A percentile compares a stretch with the other conserved stretches of the same genome.
Evolutionary conservation across 306 rosid genomes (phyloP).

Genomic region (Trichosanthes truncata): DNA sequence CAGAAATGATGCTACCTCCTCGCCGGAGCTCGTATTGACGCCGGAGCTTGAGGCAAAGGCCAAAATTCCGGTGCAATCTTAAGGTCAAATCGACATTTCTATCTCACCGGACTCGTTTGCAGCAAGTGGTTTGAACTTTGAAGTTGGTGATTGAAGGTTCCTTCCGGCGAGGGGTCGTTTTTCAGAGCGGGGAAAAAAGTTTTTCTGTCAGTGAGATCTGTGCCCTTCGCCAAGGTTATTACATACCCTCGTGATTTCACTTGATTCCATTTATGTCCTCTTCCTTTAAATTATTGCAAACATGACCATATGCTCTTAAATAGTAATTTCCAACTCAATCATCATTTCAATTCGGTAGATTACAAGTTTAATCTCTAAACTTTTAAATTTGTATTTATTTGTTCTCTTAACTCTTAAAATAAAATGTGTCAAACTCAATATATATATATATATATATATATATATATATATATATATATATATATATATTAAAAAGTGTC

Average conservation of each 20-base stretch:
- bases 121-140: not conserved
- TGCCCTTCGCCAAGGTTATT: not conserved
- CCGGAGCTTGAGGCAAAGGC: not conserved
- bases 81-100: not conserved
- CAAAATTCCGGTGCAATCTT: not conserved
- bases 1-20: not conserved
- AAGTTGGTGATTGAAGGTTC: not conserved
- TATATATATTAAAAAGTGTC: too few relatives aligned
- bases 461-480: too few relatives aligned
- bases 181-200: not conserved
- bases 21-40: not conserved
- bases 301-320: not conserved
- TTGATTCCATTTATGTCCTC: constrained; percentile 16
- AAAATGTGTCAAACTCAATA: too few relatives aligned
- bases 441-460: too few relatives aligned
- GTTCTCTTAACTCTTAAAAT: too few relatives aligned
- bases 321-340: not conserved
- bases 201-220: not conserved
- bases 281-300: not conserved
- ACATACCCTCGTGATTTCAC: constrained; percentile 12
- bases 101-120: not conserved
- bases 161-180: constrained; percentile 8
- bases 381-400: too few relatives aligned
- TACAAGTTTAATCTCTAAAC: too few relatives aligned
- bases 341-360: not conserved